phyloP scores from a whole-genome alignment of 163 green algal species.

The Volvox carteri region DNA sequence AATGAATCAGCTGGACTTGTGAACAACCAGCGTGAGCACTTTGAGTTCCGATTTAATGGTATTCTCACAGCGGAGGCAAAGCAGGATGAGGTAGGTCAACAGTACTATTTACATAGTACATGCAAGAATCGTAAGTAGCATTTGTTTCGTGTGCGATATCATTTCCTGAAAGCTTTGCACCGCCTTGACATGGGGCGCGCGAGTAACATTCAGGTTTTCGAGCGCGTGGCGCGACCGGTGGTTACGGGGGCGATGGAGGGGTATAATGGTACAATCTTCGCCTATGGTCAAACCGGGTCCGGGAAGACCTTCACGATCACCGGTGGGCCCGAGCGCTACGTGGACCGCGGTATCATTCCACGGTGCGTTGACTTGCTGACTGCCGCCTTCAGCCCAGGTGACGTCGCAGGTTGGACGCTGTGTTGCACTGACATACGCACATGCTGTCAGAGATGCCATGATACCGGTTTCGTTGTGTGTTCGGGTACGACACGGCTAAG shows the following conservation, averaged over 20 bases:
- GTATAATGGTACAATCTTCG: conserved; percentile 88
- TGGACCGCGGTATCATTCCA: conserved; percentile 86
- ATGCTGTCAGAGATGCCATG: no score
- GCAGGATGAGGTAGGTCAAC: conserved; percentile 73
- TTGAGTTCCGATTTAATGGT: conserved; percentile 81
- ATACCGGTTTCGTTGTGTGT: no score
- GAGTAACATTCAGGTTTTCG: conserved; percentile 73
- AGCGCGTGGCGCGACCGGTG: conserved; percentile 73
- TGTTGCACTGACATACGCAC: no score
- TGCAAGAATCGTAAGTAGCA: neutral
- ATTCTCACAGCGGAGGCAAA: conserved; percentile 74
- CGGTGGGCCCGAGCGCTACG: conserved; percentile 74
- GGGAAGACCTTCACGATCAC: conserved; percentile 87
- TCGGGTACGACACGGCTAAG: no score
- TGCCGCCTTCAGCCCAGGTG: neutral
- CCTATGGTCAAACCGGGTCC: conserved; percentile 83
- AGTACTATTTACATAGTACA: neutral
- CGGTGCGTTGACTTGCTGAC: conserved; percentile 26
- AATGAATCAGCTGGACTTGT: conserved; percentile 70
- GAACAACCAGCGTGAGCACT: conserved; percentile 82
- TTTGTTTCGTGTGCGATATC: neutral
- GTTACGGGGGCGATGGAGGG: conserved; percentile 77
- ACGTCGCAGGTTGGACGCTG: no score
- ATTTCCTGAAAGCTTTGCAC: neutral
- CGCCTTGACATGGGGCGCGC: neutral